Evolutionary conservation across 2,329 filamentous ascomycete species (phyloP), one percentile per base, ranked within the genome.

Genomic region (Moelleriella libera): DNA sequence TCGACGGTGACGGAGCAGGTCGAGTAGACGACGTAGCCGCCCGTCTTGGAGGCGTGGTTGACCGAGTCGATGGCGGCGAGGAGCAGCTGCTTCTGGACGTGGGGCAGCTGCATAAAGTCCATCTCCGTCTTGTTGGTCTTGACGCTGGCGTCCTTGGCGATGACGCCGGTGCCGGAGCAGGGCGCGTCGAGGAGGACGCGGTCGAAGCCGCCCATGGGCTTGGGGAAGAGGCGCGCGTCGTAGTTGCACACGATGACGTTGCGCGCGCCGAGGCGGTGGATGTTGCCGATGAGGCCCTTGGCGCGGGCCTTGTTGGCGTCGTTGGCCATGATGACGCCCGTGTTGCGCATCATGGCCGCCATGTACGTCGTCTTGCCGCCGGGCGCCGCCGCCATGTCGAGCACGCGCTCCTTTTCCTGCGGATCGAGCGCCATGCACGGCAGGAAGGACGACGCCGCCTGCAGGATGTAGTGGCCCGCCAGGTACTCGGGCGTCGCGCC

Each of bases 101-200:
- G 92, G 0, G 92, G 89, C 46, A 98, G 78, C 59, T 84, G 80
- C 65, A 96, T 78, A 71, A 98, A 98, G 65, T 98, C 92, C 54
- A 83, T 83, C 62, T 94, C 88, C 9, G 86, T 94, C 74, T 97
- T 97, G 73, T 96, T 97, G 29, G 90, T 97, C 76, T 98, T 98
- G 56, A 98, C 88, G 54, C 84, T 88, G 32, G 90, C 80, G 66
- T 98, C 92, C 71, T 98, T 98, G 53, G 88, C 85, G 55, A 98
- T 98, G 60, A 98, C 92, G 58, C 92, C 92, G 1, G 92, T 98
- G 56, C 92, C 90, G 3, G 89, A 94, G 70, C 92, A 97, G 5
- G 92, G 92, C 1, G 88, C 89, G 68, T 98, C 89, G 49, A 97
- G 84, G 43, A 97, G 70, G 5, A 98, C 88, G 52, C 92, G 80